Percentiles rank a stretch among this genome's conserved stretches.
These are phyloP conservation scores for Artomyces pyxidatus DNA, from an alignment of 768 basidiomycete species.

Conservation along the genomic window DNA sequence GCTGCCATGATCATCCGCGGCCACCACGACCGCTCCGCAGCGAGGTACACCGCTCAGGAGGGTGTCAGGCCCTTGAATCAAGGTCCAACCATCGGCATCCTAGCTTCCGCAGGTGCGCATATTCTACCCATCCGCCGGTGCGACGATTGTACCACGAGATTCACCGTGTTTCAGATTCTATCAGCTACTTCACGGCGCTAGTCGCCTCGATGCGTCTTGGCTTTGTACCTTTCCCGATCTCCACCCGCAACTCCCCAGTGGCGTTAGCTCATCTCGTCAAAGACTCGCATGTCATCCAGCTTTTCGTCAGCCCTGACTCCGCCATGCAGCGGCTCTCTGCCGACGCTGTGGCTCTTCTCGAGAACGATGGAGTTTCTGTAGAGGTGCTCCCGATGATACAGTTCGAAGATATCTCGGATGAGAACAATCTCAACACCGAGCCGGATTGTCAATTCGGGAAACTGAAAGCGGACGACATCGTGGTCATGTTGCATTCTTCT, in stretches of 20 bases:
- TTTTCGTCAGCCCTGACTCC: constrained; percentile 24
- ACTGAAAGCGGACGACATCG: background rate
- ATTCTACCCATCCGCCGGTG: background rate
- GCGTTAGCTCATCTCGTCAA: constrained; percentile 24
- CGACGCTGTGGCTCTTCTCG: constrained; percentile 16
- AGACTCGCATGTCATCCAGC: constrained; percentile 14
- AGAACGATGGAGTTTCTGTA: background rate
- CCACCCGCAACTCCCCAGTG: constrained; percentile 19
- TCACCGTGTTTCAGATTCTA: background rate
- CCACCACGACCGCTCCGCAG: constrained; percentile 4
- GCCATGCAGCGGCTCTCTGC: constrained; percentile 18
- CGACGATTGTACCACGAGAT: background rate
- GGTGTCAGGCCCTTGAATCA: background rate
- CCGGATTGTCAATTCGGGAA: background rate
- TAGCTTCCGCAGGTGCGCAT: constrained; percentile 19
- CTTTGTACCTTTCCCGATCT: constrained; percentile 18
- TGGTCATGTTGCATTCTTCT: background rate
- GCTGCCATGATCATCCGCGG: constrained; percentile 17
- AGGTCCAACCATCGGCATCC: constrained; percentile 21
- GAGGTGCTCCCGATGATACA: constrained; percentile 6
- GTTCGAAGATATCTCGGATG: constrained; percentile 15
- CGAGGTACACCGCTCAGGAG: constrained; percentile 3
- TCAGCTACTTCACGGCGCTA: constrained; percentile 18
- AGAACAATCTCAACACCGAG: background rate
- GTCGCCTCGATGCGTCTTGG: constrained; percentile 20